Evolutionary conservation across 202 grass and related monocot species (phyloP).

Genomic region (Brachypodium distachyon): DNA sequence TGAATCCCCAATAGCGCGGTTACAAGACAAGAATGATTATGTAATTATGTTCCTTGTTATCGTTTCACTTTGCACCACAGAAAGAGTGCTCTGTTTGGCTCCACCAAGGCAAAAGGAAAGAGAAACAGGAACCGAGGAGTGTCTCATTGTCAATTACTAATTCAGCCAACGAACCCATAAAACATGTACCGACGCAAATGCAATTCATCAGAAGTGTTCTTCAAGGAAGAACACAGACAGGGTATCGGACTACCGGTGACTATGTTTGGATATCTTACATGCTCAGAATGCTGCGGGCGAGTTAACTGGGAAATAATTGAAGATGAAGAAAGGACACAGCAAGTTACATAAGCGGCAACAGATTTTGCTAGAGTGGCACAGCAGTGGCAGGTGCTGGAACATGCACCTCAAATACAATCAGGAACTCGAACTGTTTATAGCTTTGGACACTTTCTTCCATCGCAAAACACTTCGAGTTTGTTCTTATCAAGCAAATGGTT

Average conservation of each 20-base stretch:
- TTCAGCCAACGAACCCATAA: no score
- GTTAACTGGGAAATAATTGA: background rate
- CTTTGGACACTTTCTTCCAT: background rate
- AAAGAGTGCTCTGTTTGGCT: no score
- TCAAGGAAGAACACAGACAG: background rate
- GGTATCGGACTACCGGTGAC: background rate
- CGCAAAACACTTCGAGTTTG: background rate
- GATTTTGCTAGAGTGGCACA: background rate
- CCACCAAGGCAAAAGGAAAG: no score
- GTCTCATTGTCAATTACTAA: no score
- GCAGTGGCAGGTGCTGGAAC: background rate
- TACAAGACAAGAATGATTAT: no score
- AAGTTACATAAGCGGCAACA: background rate
- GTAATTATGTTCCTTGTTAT: no score
- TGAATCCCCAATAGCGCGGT: no score
- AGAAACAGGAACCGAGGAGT: no score
- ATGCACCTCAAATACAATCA: conserved; percentile 15
- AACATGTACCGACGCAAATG: background rate
- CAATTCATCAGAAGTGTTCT: background rate
- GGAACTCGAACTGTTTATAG: conserved; percentile 5
- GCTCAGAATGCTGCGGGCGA: background rate
- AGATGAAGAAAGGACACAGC: background rate
- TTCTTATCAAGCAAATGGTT: conserved; percentile 14
- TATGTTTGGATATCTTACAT: background rate
- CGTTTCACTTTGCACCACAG: no score